A percentile compares a stretch with the other conserved stretches of the same genome.
Conservation (phyloP, 2,329 filamentous ascomycete genomes). For the Botryotinia calthae region DNA sequence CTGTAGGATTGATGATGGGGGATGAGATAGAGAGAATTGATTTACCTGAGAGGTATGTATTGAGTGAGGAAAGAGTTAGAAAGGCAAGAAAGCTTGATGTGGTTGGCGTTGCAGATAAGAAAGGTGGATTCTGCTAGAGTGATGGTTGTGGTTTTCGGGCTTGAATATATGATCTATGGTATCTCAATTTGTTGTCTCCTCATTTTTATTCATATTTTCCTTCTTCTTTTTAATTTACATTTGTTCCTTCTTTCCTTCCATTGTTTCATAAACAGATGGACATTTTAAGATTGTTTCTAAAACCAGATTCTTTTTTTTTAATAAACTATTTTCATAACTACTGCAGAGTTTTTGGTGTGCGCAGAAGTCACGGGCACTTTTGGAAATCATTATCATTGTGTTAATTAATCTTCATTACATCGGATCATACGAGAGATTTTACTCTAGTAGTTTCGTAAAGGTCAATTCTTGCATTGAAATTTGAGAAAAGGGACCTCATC, state of each 20-base stretch:
- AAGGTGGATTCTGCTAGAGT: slow-evolving; percentile 7
- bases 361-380: too few species aligned
- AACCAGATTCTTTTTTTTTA: neutral
- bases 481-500: neutral
- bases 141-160: neutral
- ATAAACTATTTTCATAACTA: neutral
- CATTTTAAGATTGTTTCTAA: too few species aligned
- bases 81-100: slow-evolving; percentile 30
- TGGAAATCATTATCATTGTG: neutral
- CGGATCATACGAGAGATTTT: neutral
- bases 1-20: slow-evolving; percentile 57
- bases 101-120: slow-evolving; percentile 33
- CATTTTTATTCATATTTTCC: neutral
- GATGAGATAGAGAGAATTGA: slow-evolving; percentile 42
- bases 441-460: neutral
- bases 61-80: slow-evolving; percentile 30
- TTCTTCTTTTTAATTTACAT: neutral
- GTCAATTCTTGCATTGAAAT: neutral
- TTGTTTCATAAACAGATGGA: neutral
- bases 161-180: neutral
- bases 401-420: neutral
- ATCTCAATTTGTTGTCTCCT: neutral
- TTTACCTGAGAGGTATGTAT: slow-evolving; percentile 45
- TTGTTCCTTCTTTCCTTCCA: neutral
- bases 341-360: neutral